Conservation (phyloP, 1,284 basidiomycete genomes). For the Malassezia japonica region DNA sequence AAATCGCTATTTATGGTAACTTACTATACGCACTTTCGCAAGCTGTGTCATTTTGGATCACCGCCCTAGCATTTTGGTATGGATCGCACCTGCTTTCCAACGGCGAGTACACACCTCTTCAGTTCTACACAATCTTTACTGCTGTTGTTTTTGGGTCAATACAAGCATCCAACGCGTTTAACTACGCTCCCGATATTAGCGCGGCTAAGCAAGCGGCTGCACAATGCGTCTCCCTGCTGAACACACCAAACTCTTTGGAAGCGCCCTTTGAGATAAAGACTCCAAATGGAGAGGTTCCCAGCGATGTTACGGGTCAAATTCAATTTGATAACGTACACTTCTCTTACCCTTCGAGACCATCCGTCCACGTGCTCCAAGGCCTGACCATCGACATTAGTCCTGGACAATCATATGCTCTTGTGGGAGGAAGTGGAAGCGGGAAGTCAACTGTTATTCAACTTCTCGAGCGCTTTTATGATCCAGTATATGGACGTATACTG, state of each 20-base stretch:
- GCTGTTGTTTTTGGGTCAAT: slow-evolving; percentile 44
- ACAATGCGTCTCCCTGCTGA: slow-evolving; percentile 69
- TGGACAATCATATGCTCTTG: slow-evolving; percentile 80
- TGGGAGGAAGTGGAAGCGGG: slow-evolving; percentile 71
- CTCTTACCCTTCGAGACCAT: slow-evolving; percentile 82
- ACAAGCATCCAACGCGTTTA: slow-evolving; percentile 59
- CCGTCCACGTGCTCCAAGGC: slow-evolving; percentile 42
- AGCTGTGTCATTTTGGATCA: slow-evolving; percentile 67
- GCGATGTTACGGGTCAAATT: slow-evolving; percentile 48
- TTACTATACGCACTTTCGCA: slow-evolving; percentile 71
- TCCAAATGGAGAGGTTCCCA: slow-evolving; percentile 60
- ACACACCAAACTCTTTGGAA: slow-evolving; percentile 66
- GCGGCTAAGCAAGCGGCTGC: slow-evolving; percentile 71
- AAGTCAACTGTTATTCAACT: slow-evolving; percentile 81
- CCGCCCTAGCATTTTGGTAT: slow-evolving; percentile 80
- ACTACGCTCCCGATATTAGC: slow-evolving; percentile 84
- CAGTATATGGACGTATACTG: slow-evolving; percentile 48
- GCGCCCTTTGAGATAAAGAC: slow-evolving; percentile 64
- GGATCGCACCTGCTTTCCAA: slow-evolving; percentile 61
- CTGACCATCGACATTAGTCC: slow-evolving; percentile 54
- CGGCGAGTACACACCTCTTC: slow-evolving; percentile 57
- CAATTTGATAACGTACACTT: slow-evolving; percentile 75
- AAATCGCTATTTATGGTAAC: slow-evolving; percentile 58
- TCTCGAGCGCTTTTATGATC: slow-evolving; percentile 72
- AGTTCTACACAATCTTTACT: slow-evolving; percentile 52